Percentiles rank a stretch among this genome's conserved stretches.
These are phyloP conservation scores for Sinapis alba DNA, from an alignment of 441 rosid genomes.

Conservation along the genomic window DNA sequence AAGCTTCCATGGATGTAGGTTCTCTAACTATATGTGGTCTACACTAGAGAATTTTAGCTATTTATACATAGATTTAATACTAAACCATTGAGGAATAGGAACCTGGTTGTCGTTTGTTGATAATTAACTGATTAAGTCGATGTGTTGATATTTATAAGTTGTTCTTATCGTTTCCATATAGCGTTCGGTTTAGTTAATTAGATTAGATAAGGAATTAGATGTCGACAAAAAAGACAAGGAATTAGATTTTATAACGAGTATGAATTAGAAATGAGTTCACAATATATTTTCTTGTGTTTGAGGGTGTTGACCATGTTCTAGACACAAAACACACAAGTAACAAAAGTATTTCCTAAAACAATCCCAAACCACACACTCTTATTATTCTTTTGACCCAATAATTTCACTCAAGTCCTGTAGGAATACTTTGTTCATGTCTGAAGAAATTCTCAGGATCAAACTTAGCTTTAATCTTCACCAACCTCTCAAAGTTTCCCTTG, in stretches of 20 bases:
- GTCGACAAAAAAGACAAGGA: background rate
- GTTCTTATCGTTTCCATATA: background rate
- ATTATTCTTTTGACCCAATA: constrained; percentile 15
- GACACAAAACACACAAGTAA: constrained; percentile 26
- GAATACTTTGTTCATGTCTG: constrained; percentile 46
- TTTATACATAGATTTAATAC: background rate
- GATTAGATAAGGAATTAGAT: background rate
- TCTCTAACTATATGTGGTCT: background rate
- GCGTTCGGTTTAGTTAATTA: background rate
- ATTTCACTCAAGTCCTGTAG: constrained; percentile 32
- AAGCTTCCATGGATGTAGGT: background rate
- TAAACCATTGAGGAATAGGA: background rate
- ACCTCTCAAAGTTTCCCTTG: constrained; percentile 40
- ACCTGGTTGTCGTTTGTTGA: background rate
- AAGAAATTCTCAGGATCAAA: constrained; percentile 45
- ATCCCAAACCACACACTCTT: constrained; percentile 34
- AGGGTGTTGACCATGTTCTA: constrained; percentile 16
- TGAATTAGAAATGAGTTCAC: constrained; percentile 7
- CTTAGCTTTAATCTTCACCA: constrained; percentile 39
- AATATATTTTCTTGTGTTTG: background rate
- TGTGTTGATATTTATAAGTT: background rate
- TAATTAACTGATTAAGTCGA: background rate
- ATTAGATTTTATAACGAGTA: background rate
- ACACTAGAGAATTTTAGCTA: background rate
- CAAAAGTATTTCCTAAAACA: constrained; percentile 25